These are phyloP conservation scores for Trypanosoma scelopori DNA, from an alignment of 208 protist species.

Conservation along the genomic window DNA sequence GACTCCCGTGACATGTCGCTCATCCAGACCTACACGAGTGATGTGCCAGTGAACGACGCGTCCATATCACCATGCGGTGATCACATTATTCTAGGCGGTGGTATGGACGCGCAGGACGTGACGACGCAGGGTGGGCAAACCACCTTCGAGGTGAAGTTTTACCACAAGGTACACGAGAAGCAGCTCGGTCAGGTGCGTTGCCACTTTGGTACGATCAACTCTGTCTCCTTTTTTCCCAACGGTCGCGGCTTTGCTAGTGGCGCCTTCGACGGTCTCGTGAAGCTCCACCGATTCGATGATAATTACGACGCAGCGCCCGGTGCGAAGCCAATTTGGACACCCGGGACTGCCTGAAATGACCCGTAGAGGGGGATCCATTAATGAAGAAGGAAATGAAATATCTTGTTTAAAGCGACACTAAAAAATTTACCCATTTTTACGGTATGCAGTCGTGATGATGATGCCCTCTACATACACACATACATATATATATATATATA, in stretches of 20 bases:
- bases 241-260: constrained; percentile 92
- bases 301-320: constrained; percentile 87
- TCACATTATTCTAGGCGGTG: constrained; percentile 96
- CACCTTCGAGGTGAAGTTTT: constrained; percentile 97
- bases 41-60: constrained; percentile 96
- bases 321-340: constrained; percentile 60
- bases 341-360: constrained; percentile 17
- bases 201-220: constrained; percentile 99
- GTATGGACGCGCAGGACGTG: constrained; percentile 95
- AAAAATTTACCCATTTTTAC: background rate
- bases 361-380: background rate
- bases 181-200: constrained; percentile 95
- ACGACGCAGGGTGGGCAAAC: constrained; percentile 90
- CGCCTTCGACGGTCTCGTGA: constrained; percentile 96
- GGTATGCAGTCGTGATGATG: background rate
- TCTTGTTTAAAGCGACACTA: constrained; percentile 1
- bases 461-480: too few species aligned
- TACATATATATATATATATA: background rate
- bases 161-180: constrained; percentile 94
- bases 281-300: constrained; percentile 95
- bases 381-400: background rate
- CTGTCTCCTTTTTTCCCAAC: constrained; percentile 95
- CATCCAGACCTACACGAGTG: constrained; percentile 96
- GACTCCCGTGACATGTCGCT: constrained; percentile 92
- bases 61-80: constrained; percentile 92